phyloP scores from a whole-genome alignment of 352 stramenopile genomes.

The Phytophthora quininea region DNA sequence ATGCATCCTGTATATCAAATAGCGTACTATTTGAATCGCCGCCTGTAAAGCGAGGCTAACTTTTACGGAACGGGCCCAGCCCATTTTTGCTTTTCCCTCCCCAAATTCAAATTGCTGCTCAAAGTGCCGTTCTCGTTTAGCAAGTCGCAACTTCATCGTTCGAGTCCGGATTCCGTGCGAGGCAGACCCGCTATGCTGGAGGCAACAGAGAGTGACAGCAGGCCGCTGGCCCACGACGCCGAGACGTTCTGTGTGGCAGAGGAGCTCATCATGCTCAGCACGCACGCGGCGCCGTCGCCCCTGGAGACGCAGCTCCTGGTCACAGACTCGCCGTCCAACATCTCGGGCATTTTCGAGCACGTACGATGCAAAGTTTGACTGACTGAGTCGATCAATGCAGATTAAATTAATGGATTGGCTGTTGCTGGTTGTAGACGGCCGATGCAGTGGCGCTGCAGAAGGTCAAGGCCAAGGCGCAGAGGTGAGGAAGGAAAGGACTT shows the following conservation, averaged over 20 bases:
- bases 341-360: constrained; percentile 42
- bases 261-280: constrained; percentile 81
- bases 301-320: constrained; percentile 7
- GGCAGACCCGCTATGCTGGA: constrained; percentile 33
- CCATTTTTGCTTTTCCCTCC: too few relatives aligned
- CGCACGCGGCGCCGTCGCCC: constrained; percentile 11
- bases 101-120: too few relatives aligned
- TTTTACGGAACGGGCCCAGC: too few relatives aligned
- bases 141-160: too few relatives aligned
- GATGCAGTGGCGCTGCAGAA: constrained; percentile 19
- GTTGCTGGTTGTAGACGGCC: constrained; percentile 1
- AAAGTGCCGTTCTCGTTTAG: too few relatives aligned
- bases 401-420: neutral
- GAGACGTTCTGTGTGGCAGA: constrained; percentile 80
- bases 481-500: constrained; percentile 15
- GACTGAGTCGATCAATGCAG: neutral
- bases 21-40: too few relatives aligned
- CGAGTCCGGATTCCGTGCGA: too few relatives aligned
- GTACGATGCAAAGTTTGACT: constrained; percentile 15
- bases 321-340: constrained; percentile 39
- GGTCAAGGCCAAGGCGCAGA: constrained; percentile 20
- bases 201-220: constrained; percentile 15
- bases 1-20: too few relatives aligned
- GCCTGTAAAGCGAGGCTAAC: too few relatives aligned
- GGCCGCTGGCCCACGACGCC: constrained; percentile 47